Conservation (phyloP, 1,139 yeast species). For the Saccharomyces hybrid region DNA sequence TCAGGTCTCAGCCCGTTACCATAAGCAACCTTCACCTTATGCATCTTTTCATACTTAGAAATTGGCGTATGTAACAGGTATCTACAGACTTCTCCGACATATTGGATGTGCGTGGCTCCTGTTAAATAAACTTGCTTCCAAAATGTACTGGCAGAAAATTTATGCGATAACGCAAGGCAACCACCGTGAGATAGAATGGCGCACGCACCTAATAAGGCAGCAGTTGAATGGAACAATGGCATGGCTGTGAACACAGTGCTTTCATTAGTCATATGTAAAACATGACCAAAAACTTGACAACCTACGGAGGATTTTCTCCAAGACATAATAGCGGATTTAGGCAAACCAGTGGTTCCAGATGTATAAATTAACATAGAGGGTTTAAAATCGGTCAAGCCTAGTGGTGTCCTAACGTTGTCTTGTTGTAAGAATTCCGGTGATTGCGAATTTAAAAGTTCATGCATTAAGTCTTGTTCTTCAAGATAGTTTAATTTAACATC, state of each 20-base stretch:
- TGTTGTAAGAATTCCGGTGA: constrained; percentile 49
- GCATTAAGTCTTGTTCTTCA: constrained; percentile 45
- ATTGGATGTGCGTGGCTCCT: constrained; percentile 75
- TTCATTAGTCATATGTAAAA: constrained; percentile 48
- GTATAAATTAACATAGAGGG: constrained; percentile 78
- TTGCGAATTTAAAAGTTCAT: constrained; percentile 39
- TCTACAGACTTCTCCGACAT: constrained; percentile 94
- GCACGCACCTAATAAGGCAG: constrained; percentile 77
- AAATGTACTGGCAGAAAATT: constrained; percentile 76
- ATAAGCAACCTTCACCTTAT: constrained; percentile 62
- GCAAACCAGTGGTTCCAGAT: constrained; percentile 92
- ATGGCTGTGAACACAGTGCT: constrained; percentile 78
- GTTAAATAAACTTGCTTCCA: constrained; percentile 83
- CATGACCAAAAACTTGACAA: constrained; percentile 58
- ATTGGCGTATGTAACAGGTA: constrained; percentile 64
- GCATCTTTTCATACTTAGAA: constrained; percentile 58
- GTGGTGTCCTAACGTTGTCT: constrained; percentile 48
- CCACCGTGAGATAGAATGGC: constrained; percentile 68
- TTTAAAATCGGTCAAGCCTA: constrained; percentile 46
- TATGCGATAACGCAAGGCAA: constrained; percentile 68
- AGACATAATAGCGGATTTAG: constrained; percentile 90
- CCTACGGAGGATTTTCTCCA: constrained; percentile 80
- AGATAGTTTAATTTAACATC: constrained; percentile 44
- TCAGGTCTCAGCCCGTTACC: constrained; percentile 95
- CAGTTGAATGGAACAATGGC: constrained; percentile 96